Evolutionary conservation across 108 stramenopile species (phyloP).

Genomic region (Schizochytrium sp.): DNA sequence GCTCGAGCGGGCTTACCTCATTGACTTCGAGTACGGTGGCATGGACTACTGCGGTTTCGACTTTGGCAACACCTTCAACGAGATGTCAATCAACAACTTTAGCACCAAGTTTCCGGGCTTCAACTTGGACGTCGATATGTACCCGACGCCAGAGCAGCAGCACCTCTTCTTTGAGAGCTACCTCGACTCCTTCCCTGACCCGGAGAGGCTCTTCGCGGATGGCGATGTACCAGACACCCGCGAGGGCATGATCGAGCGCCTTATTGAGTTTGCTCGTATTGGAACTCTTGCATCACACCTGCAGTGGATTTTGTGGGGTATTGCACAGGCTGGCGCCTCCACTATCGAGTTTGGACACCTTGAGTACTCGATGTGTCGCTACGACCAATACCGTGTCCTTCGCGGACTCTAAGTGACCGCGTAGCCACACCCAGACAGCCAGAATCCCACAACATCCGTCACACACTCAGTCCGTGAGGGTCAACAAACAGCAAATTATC

Average conservation of each 20-base stretch:
- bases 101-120: conserved; percentile 42
- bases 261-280: conserved; percentile 16
- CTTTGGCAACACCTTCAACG: conserved; percentile 50
- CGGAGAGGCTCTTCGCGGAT: not conserved
- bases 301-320: conserved; percentile 53
- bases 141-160: conserved; percentile 28
- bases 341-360: conserved; percentile 55
- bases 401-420: not conserved
- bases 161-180: conserved; percentile 26
- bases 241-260: conserved; percentile 46
- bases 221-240: not conserved
- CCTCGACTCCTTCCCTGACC: not conserved
- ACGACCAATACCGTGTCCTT: conserved; percentile 29
- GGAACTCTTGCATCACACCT: conserved; percentile 28
- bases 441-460: too few relatives aligned
- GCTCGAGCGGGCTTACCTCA: conserved; percentile 31
- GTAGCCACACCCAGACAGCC: too few relatives aligned
- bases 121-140: not conserved
- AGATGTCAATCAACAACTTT: conserved; percentile 62
- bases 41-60: conserved; percentile 55
- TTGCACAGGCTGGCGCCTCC: conserved; percentile 36
- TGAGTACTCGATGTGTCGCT: conserved; percentile 12
- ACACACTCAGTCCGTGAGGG: too few relatives aligned
- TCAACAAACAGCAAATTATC: too few relatives aligned
- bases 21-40: conserved; percentile 55